These are phyloP conservation scores for Venturiaceae sp. DNA, from an alignment of 2,329 filamentous ascomycete genomes.

Conservation along the genomic window DNA sequence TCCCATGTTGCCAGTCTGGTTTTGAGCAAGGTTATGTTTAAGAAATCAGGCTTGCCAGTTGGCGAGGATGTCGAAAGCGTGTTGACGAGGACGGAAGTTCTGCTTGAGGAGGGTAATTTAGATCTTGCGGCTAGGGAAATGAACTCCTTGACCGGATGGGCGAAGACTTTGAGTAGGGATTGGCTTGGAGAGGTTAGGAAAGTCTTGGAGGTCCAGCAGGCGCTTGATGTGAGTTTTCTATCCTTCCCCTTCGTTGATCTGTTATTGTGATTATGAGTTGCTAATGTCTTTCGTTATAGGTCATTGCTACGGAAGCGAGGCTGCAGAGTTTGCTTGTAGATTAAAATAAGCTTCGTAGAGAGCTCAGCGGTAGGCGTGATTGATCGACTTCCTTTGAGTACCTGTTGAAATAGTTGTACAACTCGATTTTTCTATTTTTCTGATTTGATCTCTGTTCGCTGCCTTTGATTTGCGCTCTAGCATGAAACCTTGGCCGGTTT, in stretches of 20 bases:
- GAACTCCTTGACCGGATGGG: constrained; percentile 88
- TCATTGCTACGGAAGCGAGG: constrained; percentile 83
- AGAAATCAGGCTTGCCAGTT: constrained; percentile 70
- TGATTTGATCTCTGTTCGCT: too few species aligned
- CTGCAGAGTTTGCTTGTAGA: constrained; percentile 81
- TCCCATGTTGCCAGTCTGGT: constrained; percentile 86
- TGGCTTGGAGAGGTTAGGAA: constrained; percentile 88
- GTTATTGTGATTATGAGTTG: neutral
- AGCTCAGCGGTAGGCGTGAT: neutral
- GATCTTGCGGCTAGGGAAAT: constrained; percentile 90
- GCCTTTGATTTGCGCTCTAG: too few species aligned
- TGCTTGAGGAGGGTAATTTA: constrained; percentile 85
- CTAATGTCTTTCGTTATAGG: constrained; percentile 34
- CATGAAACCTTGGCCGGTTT: too few species aligned
- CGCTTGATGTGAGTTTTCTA: constrained; percentile 70
- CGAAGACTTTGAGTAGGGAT: constrained; percentile 86
- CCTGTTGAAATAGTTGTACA: constrained; percentile 1
- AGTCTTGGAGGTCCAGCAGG: constrained; percentile 91
- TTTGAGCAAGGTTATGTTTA: constrained; percentile 91
- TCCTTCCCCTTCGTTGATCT: neutral
- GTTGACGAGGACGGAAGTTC: constrained; percentile 76
- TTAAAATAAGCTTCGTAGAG: constrained; percentile 28
- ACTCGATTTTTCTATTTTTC: neutral
- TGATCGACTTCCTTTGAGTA: neutral
- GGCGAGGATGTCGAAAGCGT: constrained; percentile 92